Percentiles rank a stretch among this genome's conserved stretches.
Evolutionary conservation across 441 rosid species (phyloP).

Genomic region (Gossypium davidsonii): DNA sequence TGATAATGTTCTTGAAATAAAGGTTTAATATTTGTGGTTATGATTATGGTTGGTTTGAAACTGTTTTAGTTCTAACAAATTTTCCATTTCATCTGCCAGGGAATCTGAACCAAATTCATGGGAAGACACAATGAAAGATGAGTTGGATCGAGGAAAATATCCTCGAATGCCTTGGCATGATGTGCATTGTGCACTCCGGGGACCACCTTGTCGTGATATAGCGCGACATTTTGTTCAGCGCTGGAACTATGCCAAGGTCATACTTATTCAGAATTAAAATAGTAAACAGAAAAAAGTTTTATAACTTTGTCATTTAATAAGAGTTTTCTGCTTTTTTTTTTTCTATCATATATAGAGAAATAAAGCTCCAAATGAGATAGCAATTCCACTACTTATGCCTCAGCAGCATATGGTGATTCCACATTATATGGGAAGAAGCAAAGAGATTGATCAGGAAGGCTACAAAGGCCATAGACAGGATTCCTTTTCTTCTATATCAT

Average conservation of each 20-base stretch:
- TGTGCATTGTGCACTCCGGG: constrained; percentile 98
- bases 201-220: constrained; percentile 92
- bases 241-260: constrained; percentile 98
- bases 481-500: constrained; percentile 71
- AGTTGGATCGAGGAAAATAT: constrained; percentile 75
- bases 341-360: constrained; percentile 50
- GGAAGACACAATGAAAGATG: constrained; percentile 96
- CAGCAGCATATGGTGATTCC: constrained; percentile 99
- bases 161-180: constrained; percentile 99
- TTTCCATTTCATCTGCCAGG: constrained; percentile 33
- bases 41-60: constrained; percentile 8
- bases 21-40: not conserved
- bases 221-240: constrained; percentile 98
- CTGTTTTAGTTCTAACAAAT: constrained; percentile 3
- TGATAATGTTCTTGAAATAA: not conserved
- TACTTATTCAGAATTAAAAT: constrained; percentile 5
- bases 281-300: not conserved
- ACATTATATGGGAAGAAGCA: constrained; percentile 76
- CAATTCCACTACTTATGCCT: constrained; percentile 95
- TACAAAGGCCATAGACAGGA: constrained; percentile 48
- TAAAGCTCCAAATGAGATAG: constrained; percentile 89
- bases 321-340: not conserved
- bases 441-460: constrained; percentile 43
- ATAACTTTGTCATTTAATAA: constrained; percentile 5
- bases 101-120: constrained; percentile 99